A percentile compares a stretch with the other conserved stretches of the same genome.
These are phyloP conservation scores for Talaromyces stipitatus DNA, from an alignment of 495 filamentous ascomycete genomes.

Conservation along the genomic window DNA sequence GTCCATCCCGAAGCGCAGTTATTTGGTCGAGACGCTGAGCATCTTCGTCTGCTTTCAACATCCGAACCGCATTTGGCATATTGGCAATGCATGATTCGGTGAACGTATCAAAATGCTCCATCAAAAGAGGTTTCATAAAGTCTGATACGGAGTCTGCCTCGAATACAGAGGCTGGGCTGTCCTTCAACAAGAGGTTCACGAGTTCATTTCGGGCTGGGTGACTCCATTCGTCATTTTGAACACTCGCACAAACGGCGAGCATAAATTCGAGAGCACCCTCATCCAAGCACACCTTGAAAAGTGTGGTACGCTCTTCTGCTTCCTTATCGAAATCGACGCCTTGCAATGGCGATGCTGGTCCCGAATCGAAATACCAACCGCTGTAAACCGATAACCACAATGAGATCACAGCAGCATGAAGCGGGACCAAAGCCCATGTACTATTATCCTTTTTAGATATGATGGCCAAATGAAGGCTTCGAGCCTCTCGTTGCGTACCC, in stretches of 20 bases:
- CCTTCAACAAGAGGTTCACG: constrained; percentile 67
- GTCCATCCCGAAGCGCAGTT: constrained; percentile 38
- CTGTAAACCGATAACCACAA: constrained; percentile 93
- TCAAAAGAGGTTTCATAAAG: constrained; percentile 59
- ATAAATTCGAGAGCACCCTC: constrained; percentile 91
- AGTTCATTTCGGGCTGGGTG: constrained; percentile 70
- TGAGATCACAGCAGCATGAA: constrained; percentile 66
- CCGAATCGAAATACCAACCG: constrained; percentile 72
- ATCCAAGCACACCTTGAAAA: constrained; percentile 69
- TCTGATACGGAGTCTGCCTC: constrained; percentile 55
- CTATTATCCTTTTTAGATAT: constrained; percentile 55
- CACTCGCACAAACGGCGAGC: constrained; percentile 71
- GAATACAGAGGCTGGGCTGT: constrained; percentile 55
- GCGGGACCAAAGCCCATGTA: constrained; percentile 58
- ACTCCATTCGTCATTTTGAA: constrained; percentile 67
- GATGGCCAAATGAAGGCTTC: constrained; percentile 59
- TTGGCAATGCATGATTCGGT: constrained; percentile 89
- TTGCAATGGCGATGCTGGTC: constrained; percentile 41
- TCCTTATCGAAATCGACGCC: constrained; percentile 56
- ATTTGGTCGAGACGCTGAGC: constrained; percentile 69
- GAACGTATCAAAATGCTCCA: constrained; percentile 76
- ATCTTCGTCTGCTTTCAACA: constrained; percentile 82
- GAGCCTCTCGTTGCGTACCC: constrained; percentile 53
- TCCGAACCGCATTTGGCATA: constrained; percentile 84
- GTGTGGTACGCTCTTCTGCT: constrained; percentile 56